Percentiles rank a stretch among this genome's conserved stretches.
phyloP scores from a whole-genome alignment of 1,139 yeast genomes.

The Geotrichum siamense region DNA sequence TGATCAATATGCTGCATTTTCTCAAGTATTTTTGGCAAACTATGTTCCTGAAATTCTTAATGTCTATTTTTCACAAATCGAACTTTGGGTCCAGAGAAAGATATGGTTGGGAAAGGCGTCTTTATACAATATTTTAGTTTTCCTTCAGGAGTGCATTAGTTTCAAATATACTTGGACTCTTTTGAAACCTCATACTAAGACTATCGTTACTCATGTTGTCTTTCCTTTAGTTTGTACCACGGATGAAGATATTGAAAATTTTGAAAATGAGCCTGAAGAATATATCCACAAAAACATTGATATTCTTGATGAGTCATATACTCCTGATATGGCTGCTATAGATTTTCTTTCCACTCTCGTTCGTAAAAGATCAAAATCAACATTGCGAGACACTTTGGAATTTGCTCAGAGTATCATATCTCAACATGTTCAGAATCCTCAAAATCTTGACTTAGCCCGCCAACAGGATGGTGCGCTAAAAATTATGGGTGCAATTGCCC shows the following conservation, averaged over 20 bases:
- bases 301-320: conserved; percentile 59
- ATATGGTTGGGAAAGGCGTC: conserved; percentile 67
- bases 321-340: conserved; percentile 77
- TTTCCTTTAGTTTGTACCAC: conserved; percentile 73
- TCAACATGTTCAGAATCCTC: conserved; percentile 37
- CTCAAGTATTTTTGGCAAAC: conserved; percentile 34
- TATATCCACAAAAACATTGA: conserved; percentile 78
- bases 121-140: conserved; percentile 58
- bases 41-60: conserved; percentile 70
- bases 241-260: conserved; percentile 61
- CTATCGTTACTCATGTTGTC: conserved; percentile 62
- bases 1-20: conserved; percentile 32
- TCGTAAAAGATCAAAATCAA: conserved; percentile 53
- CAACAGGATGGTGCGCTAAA: conserved; percentile 76
- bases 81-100: conserved; percentile 58
- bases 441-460: conserved; percentile 54
- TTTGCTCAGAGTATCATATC: conserved; percentile 55
- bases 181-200: conserved; percentile 62
- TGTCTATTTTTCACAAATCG: conserved; percentile 58
- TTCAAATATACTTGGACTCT: conserved; percentile 65
- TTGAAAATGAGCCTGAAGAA: conserved; percentile 86
- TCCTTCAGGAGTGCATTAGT: conserved; percentile 62
- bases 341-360: conserved; percentile 68
- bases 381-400: conserved; percentile 56
- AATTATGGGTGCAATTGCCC: conserved; percentile 66